Evolutionary conservation across 1,139 yeast genomes (phyloP).

Genomic region (Entelexis paramagnoliae): DNA sequence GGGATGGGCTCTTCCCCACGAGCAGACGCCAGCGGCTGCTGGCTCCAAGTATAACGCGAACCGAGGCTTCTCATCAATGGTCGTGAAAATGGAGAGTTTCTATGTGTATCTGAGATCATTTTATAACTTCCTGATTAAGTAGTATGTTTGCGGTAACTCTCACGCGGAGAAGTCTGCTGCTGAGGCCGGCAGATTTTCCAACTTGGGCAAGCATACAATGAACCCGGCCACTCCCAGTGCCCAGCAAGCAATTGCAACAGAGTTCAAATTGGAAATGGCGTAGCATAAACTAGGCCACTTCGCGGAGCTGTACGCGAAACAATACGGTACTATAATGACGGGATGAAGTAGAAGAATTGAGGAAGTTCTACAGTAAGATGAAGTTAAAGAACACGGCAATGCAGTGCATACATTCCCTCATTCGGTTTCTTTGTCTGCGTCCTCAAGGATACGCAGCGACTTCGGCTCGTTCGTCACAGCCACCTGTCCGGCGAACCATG

Average conservation of each 20-base stretch:
- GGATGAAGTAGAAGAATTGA: too few relatives aligned
- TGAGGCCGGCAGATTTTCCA: neutral
- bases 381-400: too few relatives aligned
- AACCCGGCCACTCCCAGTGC: too few relatives aligned
- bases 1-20: neutral
- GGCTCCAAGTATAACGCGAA: neutral
- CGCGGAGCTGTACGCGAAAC: too few relatives aligned
- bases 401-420: too few relatives aligned
- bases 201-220: neutral
- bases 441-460: slow-evolving; percentile 30
- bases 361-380: too few relatives aligned
- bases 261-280: too few relatives aligned
- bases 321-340: too few relatives aligned
- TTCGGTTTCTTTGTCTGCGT: slow-evolving; percentile 18
- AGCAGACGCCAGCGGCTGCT: neutral
- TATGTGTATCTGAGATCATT: too few relatives aligned
- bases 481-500: slow-evolving; percentile 32
- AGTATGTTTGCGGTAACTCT: neutral
- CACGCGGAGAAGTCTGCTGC: neutral
- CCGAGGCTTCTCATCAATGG: neutral
- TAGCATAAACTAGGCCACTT: too few relatives aligned
- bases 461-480: slow-evolving; percentile 35
- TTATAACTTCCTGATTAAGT: neutral
- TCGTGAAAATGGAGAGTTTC: too few relatives aligned
- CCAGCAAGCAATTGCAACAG: too few relatives aligned